These are phyloP conservation scores for Plasmodium gonderi DNA, from an alignment of 169 alveolate species.

Conservation along the genomic window DNA sequence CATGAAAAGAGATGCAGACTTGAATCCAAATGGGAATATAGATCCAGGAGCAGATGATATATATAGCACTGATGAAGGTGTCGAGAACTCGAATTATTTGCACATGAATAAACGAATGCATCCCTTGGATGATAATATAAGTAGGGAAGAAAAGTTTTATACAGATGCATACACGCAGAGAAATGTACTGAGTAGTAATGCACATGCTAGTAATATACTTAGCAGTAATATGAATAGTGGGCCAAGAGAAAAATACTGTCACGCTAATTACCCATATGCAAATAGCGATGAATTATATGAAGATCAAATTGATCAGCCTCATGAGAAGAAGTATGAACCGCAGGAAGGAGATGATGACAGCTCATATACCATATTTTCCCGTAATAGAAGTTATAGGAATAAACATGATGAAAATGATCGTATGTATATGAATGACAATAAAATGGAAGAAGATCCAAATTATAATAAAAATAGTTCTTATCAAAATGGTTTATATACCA, in stretches of 20 bases:
- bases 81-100: not conserved
- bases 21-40: not conserved
- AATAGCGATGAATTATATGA: too few species aligned
- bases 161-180: not conserved
- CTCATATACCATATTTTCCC: not conserved
- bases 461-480: not conserved
- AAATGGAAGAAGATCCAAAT: not conserved
- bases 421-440: not conserved
- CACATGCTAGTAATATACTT: too few species aligned
- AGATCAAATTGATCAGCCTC: too few species aligned
- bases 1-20: constrained; percentile 4
- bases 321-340: not conserved
- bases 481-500: not conserved
- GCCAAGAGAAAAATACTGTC: too few species aligned
- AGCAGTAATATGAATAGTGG: too few species aligned
- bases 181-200: not conserved
- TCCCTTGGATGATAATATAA: not conserved
- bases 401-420: not conserved
- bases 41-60: not conserved
- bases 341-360: not conserved
- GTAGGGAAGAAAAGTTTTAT: not conserved
- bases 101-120: not conserved
- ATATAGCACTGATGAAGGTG: not conserved
- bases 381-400: not conserved
- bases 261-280: too few species aligned